Evolutionary conservation across 192 early-diverging fungal genomes (phyloP).

Genomic region (Globomyces pollinis-pini): DNA sequence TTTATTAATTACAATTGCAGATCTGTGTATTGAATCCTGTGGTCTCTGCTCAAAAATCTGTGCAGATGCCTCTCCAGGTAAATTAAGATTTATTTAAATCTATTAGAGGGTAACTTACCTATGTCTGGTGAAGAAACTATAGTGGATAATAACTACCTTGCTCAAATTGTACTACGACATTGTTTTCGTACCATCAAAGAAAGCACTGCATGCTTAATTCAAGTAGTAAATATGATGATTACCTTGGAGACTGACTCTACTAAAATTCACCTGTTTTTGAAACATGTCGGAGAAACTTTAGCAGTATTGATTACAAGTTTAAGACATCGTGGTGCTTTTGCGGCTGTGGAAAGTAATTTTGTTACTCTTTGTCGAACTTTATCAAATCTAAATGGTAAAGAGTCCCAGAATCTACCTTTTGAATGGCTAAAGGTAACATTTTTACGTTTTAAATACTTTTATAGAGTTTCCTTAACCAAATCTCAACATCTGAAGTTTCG

Average conservation of each 20-base stretch:
- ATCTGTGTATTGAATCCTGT: constrained; percentile 45
- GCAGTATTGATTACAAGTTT: constrained; percentile 59
- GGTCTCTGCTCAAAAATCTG: constrained; percentile 60
- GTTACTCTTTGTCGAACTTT: constrained; percentile 61
- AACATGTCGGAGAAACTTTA: constrained; percentile 34
- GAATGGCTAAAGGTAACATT: constrained; percentile 64
- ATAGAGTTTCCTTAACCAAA: constrained; percentile 60
- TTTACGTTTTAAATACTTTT: no score
- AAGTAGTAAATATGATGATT: constrained; percentile 39
- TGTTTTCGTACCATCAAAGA: constrained; percentile 93
- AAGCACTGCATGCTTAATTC: constrained; percentile 49
- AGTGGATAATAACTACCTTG: constrained; percentile 34
- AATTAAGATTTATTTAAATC: no score
- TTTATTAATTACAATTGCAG: not conserved
- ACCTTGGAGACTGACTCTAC: constrained; percentile 9
- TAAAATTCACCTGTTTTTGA: constrained; percentile 27
- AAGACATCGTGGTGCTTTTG: constrained; percentile 88
- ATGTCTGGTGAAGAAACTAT: constrained; percentile 32
- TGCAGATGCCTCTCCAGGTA: constrained; percentile 70
- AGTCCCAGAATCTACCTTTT: constrained; percentile 47
- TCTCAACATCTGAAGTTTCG: constrained; percentile 68
- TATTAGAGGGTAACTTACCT: constrained; percentile 90
- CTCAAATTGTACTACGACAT: constrained; percentile 66
- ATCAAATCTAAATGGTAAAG: constrained; percentile 45
- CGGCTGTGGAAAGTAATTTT: constrained; percentile 76